phyloP scores from a whole-genome alignment of 352 stramenopile genomes.

The Pythium phragmiticola region DNA sequence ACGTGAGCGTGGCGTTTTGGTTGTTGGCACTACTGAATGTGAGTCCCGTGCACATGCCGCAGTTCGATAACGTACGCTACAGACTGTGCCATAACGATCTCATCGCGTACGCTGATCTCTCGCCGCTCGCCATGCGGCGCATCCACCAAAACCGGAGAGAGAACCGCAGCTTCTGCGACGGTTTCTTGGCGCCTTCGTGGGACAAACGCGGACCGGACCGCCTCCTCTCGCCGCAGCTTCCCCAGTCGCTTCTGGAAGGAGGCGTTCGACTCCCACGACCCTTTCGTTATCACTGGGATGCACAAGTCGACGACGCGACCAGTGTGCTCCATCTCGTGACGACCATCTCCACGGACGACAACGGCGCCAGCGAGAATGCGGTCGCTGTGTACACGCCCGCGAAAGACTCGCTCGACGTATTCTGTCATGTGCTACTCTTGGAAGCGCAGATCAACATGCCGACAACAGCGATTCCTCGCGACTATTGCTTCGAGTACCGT shows the following conservation, averaged over 20 bases:
- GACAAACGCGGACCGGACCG: slow-evolving; percentile 12
- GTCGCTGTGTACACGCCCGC: not conserved
- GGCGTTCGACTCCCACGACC: too few species aligned
- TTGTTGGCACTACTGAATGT: slow-evolving; percentile 36
- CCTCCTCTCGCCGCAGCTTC: not conserved
- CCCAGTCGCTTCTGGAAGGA: not conserved
- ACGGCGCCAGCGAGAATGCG: not conserved
- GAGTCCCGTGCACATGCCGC: slow-evolving; percentile 31
- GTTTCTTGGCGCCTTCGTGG: slow-evolving; percentile 39
- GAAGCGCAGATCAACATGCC: not conserved
- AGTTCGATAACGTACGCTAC: slow-evolving; percentile 39
- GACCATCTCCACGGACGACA: not conserved
- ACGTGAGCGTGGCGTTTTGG: slow-evolving; percentile 53
- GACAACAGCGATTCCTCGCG: not conserved
- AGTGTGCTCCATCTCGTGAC: not conserved
- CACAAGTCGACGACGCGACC: not conserved
- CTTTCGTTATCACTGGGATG: not conserved
- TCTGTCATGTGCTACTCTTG: not conserved
- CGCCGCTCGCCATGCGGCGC: slow-evolving; percentile 34
- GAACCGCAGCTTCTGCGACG: slow-evolving; percentile 36
- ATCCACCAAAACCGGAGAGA: slow-evolving; percentile 42
- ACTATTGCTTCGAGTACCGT: not conserved
- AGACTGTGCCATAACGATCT: slow-evolving; percentile 29
- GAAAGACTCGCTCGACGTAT: not conserved
- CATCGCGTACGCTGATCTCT: slow-evolving; percentile 46